Percentiles rank a stretch among this genome's conserved stretches.
These are phyloP conservation scores for Mrakia blollopis DNA, from an alignment of 768 basidiomycete genomes.

Conservation along the genomic window DNA sequence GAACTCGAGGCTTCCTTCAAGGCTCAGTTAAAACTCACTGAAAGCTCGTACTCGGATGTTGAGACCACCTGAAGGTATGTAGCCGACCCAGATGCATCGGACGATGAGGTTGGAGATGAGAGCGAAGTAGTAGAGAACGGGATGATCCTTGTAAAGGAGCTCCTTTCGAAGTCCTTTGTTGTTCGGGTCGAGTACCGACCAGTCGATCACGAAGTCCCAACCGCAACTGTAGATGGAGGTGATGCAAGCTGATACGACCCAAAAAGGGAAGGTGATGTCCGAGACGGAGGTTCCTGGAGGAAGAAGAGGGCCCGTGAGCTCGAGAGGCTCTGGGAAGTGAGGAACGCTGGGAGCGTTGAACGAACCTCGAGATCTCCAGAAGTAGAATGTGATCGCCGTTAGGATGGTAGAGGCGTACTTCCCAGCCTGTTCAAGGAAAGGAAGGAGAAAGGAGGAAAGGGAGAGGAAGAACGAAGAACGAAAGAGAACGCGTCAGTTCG, in stretches of 20 bases:
- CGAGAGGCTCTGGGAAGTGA: neutral
- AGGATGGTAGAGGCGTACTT: constrained; percentile 38
- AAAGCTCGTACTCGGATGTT: constrained; percentile 15
- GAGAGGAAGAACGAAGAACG: neutral
- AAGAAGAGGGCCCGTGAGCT: neutral
- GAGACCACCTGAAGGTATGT: constrained; percentile 24
- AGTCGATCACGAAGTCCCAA: constrained; percentile 84
- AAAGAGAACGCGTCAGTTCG: neutral
- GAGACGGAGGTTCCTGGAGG: constrained; percentile 46
- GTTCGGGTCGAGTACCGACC: constrained; percentile 56
- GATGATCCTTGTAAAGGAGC: constrained; percentile 54
- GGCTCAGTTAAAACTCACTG: neutral
- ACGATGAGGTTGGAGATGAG: constrained; percentile 64
- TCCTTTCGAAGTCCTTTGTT: constrained; percentile 62
- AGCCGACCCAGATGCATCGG: constrained; percentile 73
- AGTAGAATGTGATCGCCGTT: constrained; percentile 54
- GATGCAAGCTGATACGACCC: constrained; percentile 59
- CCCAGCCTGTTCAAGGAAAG: constrained; percentile 57
- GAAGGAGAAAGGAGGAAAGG: neutral
- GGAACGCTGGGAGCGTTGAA: neutral
- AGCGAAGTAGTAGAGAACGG: constrained; percentile 41
- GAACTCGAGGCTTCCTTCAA: no score
- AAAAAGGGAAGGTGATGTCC: constrained; percentile 57
- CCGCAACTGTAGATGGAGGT: constrained; percentile 65
- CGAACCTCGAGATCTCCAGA: constrained; percentile 68